These are phyloP conservation scores for Aurantiochytrium sp. DNA, from an alignment of 108 stramenopile genomes.

Conservation along the genomic window DNA sequence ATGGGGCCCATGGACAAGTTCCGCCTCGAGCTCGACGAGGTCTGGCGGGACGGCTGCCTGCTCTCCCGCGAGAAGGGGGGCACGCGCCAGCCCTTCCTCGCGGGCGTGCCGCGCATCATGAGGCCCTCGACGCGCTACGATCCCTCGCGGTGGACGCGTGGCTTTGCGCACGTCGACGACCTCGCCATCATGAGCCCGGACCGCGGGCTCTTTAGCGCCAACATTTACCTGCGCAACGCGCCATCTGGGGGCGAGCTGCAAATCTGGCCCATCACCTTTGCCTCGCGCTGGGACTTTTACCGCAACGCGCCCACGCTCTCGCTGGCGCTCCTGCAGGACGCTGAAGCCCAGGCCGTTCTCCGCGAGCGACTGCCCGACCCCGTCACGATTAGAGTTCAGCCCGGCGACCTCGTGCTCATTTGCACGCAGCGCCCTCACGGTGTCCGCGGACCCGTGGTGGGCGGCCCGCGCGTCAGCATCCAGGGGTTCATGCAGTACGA, in stretches of 20 bases:
- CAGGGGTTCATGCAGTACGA: conserved; percentile 40
- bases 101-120: conserved; percentile 79
- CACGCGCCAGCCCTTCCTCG: conserved; percentile 33
- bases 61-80: conserved; percentile 29
- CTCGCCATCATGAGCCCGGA: conserved; percentile 62
- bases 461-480: conserved; percentile 50
- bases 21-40: conserved; percentile 47
- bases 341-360: conserved; percentile 39
- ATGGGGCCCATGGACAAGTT: conserved; percentile 44
- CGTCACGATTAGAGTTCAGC: not conserved
- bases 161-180: conserved; percentile 86
- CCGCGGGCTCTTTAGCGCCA: conserved; percentile 80
- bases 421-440: conserved; percentile 52
- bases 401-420: conserved; percentile 45
- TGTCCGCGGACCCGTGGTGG: conserved; percentile 38
- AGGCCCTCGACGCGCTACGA: conserved; percentile 44
- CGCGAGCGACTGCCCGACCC: conserved; percentile 41
- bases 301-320: conserved; percentile 46
- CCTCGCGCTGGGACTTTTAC: conserved; percentile 49
- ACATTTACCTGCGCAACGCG: conserved; percentile 79
- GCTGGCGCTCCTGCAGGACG: conserved; percentile 18
- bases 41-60: conserved; percentile 34
- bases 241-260: conserved; percentile 42
- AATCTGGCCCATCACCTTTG: conserved; percentile 42
- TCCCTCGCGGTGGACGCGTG: conserved; percentile 78